Conservation (phyloP, 1,284 basidiomycete genomes). For the Thelephora terrestris region DNA sequence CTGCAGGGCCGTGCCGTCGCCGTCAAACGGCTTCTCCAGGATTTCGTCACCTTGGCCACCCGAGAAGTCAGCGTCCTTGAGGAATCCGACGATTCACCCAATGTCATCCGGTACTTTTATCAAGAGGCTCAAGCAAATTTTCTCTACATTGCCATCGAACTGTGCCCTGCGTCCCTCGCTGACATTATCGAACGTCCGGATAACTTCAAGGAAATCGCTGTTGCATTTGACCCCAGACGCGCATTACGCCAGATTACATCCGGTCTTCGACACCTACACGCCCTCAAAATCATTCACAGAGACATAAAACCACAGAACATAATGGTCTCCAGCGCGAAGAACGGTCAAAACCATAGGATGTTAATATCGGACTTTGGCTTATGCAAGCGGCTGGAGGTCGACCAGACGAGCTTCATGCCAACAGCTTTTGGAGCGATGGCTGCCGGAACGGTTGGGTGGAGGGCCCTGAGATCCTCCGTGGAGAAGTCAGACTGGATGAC, state of each 20-base stretch:
- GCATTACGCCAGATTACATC: conserved; percentile 83
- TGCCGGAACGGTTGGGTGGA: conserved; percentile 90
- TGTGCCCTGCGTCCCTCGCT: conserved; percentile 91
- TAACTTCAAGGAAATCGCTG: conserved; percentile 57
- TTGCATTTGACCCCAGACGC: conserved; percentile 76
- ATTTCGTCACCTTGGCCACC: conserved; percentile 91
- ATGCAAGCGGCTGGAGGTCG: conserved; percentile 85
- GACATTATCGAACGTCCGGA: conserved; percentile 85
- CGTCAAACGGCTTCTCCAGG: conserved; percentile 90
- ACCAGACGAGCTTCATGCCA: conserved; percentile 87
- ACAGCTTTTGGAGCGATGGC: conserved; percentile 75
- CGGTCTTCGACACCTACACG: conserved; percentile 86
- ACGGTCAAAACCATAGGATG: conserved; percentile 63
- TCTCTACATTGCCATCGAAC: conserved; percentile 94
- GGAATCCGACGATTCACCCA: conserved; percentile 96
- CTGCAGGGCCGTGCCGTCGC: conserved; percentile 95
- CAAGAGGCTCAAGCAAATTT: conserved; percentile 92
- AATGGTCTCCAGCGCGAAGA: conserved; percentile 69
- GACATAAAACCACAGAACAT: conserved; percentile 99
- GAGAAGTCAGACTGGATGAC: conserved; percentile 85
- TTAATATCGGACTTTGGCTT: conserved; percentile 93
- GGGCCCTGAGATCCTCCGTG: conserved; percentile 90
- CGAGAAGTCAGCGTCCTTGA: conserved; percentile 93
- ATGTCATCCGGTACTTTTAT: conserved; percentile 97
- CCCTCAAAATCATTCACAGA: conserved; percentile 92